Evolutionary conservation across 225 moss, liverwort and hornwort genomes (phyloP).

Genomic region (Polytrichum commune): DNA sequence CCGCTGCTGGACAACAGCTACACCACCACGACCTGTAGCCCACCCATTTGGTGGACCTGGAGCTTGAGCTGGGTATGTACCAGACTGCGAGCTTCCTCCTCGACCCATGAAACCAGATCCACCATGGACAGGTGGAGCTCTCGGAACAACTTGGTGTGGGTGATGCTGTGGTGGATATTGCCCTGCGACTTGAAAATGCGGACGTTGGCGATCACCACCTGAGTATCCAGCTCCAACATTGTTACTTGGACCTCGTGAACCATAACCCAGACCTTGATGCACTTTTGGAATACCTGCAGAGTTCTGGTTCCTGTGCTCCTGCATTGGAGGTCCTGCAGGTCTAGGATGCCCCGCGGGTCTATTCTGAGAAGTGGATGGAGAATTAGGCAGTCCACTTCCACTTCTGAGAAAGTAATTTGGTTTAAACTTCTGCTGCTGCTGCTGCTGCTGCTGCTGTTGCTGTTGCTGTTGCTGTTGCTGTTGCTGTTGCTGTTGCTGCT

Average conservation of each 20-base stretch:
- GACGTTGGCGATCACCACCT: constrained; percentile 42
- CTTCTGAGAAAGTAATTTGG: constrained; percentile 17
- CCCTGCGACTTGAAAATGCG: constrained; percentile 25
- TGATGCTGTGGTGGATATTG: constrained; percentile 21
- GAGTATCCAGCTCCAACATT: constrained; percentile 29
- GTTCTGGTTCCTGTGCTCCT: constrained; percentile 28
- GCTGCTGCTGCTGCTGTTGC: too few relatives aligned
- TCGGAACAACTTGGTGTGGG: constrained; percentile 32
- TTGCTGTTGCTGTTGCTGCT: too few relatives aligned
- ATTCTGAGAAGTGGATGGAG: constrained; percentile 25
- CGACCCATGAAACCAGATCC: constrained; percentile 52
- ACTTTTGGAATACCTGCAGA: constrained; percentile 16
- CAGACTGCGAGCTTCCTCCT: constrained; percentile 34
- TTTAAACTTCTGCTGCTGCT: background rate
- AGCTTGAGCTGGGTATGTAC: constrained; percentile 23
- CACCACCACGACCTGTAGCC: constrained; percentile 32
- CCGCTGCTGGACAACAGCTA: constrained; percentile 30
- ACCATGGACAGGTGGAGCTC: constrained; percentile 54
- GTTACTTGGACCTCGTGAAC: constrained; percentile 30
- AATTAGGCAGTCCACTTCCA: constrained; percentile 8
- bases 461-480: too few relatives aligned
- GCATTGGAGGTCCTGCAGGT: constrained; percentile 45
- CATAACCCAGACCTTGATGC: constrained; percentile 30
- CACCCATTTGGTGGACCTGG: constrained; percentile 39
- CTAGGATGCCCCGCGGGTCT: constrained; percentile 38